Conservation (phyloP, 148 eudicot species). For the Cornus controversa region DNA sequence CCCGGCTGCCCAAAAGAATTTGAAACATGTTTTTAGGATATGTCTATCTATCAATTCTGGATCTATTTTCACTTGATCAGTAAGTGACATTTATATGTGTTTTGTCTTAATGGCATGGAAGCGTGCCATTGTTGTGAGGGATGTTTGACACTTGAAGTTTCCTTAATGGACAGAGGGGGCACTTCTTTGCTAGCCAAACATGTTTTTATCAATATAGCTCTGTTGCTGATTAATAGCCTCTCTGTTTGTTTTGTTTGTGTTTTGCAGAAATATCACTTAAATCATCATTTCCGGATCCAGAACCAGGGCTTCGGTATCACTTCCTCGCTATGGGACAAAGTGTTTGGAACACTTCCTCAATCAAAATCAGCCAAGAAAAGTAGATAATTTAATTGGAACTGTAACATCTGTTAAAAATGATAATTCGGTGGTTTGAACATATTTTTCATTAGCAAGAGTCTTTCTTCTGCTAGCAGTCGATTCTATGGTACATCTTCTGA, state of each 20-base stretch:
- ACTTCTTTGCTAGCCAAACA: neutral
- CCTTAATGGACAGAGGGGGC: neutral
- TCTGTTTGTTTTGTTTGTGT: neutral
- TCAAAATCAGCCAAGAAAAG: conserved; percentile 35
- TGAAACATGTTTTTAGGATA: neutral
- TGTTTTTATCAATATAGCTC: neutral
- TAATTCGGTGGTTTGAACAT: neutral
- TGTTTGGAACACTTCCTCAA: conserved; percentile 66
- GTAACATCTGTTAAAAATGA: neutral
- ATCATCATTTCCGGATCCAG: conserved; percentile 70
- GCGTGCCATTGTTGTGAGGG: neutral
- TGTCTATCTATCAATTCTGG: neutral
- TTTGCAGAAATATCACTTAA: conserved; percentile 73
- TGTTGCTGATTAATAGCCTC: neutral
- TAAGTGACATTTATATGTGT: neutral
- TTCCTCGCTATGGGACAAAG: conserved; percentile 71
- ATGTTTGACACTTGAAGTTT: neutral
- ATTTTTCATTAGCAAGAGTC: no score
- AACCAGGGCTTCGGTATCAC: conserved; percentile 74
- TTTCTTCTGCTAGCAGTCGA: neutral
- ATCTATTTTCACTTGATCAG: no score
- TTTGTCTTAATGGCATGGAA: neutral
- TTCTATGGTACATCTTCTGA: neutral
- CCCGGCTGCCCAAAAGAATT: no score
- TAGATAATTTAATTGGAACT: conserved; percentile 19